Conservation (phyloP, 1,139 yeast species). For the Torulaspora globosa region DNA sequence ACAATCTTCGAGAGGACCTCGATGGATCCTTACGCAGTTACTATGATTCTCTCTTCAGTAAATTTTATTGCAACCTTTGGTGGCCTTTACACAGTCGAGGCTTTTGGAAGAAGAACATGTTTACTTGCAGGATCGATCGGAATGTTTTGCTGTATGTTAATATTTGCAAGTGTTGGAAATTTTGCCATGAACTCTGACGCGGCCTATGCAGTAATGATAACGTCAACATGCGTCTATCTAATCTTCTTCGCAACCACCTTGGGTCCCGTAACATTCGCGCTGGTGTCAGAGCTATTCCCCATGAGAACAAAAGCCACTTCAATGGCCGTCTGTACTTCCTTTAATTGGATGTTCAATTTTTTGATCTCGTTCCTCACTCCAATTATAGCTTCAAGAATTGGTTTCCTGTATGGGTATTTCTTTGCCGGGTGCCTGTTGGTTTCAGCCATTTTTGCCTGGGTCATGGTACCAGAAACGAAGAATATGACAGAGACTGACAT, state of each 20-base stretch:
- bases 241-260: slow-evolving; percentile 76
- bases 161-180: slow-evolving; percentile 64
- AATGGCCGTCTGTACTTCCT: slow-evolving; percentile 68
- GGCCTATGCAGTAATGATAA: slow-evolving; percentile 68
- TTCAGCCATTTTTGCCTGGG: slow-evolving; percentile 55
- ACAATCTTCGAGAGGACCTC: slow-evolving; percentile 51
- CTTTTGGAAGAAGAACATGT: slow-evolving; percentile 62
- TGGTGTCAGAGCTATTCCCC: slow-evolving; percentile 74
- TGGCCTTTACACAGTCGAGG: slow-evolving; percentile 65
- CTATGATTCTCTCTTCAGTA: slow-evolving; percentile 69
- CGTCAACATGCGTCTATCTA: slow-evolving; percentile 69
- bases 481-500: slow-evolving; percentile 65
- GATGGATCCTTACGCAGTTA: slow-evolving; percentile 44
- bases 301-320: slow-evolving; percentile 70
- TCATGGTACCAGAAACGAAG: slow-evolving; percentile 67
- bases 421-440: slow-evolving; percentile 61
- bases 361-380: slow-evolving; percentile 71
- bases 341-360: slow-evolving; percentile 76
- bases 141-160: slow-evolving; percentile 58
- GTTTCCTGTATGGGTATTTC: slow-evolving; percentile 62
- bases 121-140: slow-evolving; percentile 58
- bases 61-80: slow-evolving; percentile 72
- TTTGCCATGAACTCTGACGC: slow-evolving; percentile 41
- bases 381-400: slow-evolving; percentile 50
- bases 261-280: slow-evolving; percentile 79